Percentiles rank a stretch among this genome's conserved stretches.
Evolutionary conservation across 2,329 filamentous ascomycete genomes (phyloP).

Genomic region (Nectriaceae sp.): DNA sequence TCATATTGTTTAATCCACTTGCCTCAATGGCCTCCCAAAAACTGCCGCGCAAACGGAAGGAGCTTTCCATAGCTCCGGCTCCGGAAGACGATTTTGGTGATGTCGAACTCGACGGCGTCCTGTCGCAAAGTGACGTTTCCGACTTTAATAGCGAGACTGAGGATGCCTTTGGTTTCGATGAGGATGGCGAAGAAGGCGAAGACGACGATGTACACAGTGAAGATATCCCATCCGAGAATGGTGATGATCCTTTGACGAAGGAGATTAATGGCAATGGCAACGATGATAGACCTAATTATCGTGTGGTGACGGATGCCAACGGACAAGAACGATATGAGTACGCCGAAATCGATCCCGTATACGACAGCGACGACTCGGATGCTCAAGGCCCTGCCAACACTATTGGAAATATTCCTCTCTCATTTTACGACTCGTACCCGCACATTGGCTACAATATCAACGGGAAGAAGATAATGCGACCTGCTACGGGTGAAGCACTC

Average conservation of each 20-base stretch:
- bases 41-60: constrained; percentile 27
- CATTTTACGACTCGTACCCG: constrained; percentile 96
- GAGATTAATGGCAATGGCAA: constrained; percentile 41
- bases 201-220: constrained; percentile 27
- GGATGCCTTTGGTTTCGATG: constrained; percentile 30
- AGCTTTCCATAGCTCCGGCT: constrained; percentile 12
- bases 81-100: constrained; percentile 37
- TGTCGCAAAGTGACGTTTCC: constrained; percentile 59
- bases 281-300: constrained; percentile 46
- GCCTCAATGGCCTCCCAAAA: constrained; percentile 23
- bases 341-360: constrained; percentile 88
- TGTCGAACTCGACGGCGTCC: constrained; percentile 55
- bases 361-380: constrained; percentile 95
- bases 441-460: constrained; percentile 99
- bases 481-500: constrained; percentile 88
- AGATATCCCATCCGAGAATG: constrained; percentile 38
- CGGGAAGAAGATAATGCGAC: constrained; percentile 95
- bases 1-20: not conserved
- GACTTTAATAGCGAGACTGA: constrained; percentile 42
- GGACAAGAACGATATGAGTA: constrained; percentile 90
- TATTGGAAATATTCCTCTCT: constrained; percentile 90
- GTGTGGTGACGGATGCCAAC: constrained; percentile 77
- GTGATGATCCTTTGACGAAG: constrained; percentile 24
- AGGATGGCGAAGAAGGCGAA: constrained; percentile 39
- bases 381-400: constrained; percentile 80